Evolutionary conservation across 1,139 yeast genomes (phyloP).

Genomic region (Geotrichum bryndzae): DNA sequence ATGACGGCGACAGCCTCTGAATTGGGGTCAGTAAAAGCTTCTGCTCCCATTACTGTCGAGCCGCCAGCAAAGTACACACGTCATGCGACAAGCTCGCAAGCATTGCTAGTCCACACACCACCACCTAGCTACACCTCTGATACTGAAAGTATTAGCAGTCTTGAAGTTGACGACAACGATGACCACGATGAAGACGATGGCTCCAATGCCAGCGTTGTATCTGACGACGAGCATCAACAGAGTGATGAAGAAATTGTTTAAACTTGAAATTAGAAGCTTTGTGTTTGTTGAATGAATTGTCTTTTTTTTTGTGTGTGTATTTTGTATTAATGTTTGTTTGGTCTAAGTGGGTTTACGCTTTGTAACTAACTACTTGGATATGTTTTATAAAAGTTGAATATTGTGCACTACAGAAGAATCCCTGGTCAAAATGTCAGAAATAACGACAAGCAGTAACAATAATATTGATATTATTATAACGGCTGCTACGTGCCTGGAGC

Average conservation of each 20-base stretch:
- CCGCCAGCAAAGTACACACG: constrained; percentile 4
- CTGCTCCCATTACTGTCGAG: neutral
- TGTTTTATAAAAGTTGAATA: no score
- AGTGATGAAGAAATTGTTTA: neutral
- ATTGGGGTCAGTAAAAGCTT: neutral
- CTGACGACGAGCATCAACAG: neutral
- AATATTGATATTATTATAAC: no score
- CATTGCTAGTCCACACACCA: constrained; percentile 19
- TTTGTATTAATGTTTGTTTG: neutral
- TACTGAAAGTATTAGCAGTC: constrained; percentile 13
- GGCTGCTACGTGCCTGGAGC: no score
- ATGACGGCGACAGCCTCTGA: neutral
- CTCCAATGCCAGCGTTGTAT: neutral
- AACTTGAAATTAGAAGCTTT: neutral
- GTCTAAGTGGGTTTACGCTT: neutral
- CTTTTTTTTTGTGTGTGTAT: neutral
- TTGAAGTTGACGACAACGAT: constrained; percentile 17
- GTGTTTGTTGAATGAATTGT: neutral
- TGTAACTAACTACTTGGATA: no score
- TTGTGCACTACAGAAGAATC: no score
- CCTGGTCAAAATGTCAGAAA: no score
- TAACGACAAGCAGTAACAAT: no score
- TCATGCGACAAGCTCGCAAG: constrained; percentile 17
- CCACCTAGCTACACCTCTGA: constrained; percentile 29
- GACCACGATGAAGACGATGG: constrained; percentile 13